phyloP scores from a whole-genome alignment of 352 stramenopile genomes.

The Elongisporangium prolatum region DNA sequence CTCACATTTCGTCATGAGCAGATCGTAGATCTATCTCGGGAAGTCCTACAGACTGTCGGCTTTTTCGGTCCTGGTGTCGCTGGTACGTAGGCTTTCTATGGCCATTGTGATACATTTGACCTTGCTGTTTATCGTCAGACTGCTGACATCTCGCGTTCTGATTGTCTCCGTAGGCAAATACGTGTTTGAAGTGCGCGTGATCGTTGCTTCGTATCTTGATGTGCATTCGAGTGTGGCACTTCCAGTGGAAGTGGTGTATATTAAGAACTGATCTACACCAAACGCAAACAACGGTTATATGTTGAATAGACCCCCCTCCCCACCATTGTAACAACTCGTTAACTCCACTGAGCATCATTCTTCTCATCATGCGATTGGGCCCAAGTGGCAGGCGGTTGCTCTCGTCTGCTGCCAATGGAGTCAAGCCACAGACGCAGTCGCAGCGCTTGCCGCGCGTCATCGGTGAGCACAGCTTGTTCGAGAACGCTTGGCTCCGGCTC shows the following conservation, averaged over 20 bases:
- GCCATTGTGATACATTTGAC: not conserved
- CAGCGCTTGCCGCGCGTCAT: slow-evolving; percentile 36
- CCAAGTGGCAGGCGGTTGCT: not conserved
- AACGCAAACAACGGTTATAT: not conserved
- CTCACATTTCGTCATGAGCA: slow-evolving; percentile 4
- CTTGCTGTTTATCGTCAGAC: not conserved
- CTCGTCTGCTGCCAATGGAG: not conserved
- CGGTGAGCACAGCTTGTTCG: slow-evolving; percentile 47
- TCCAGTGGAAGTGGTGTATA: slow-evolving; percentile 28
- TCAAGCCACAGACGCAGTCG: not conserved
- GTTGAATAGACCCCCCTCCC: not conserved
- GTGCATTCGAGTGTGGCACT: slow-evolving; percentile 34
- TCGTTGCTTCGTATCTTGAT: slow-evolving; percentile 61
- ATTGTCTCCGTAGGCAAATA: slow-evolving; percentile 43
- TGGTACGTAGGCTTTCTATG: slow-evolving; percentile 20
- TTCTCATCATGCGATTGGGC: not conserved
- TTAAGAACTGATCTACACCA: not conserved
- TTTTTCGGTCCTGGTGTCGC: slow-evolving; percentile 59
- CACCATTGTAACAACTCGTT: not conserved
- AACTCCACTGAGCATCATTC: not conserved
- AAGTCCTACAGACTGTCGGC: slow-evolving; percentile 41
- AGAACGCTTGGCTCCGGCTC: slow-evolving; percentile 58
- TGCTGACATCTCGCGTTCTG: not conserved
- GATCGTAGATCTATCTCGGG: slow-evolving; percentile 47
- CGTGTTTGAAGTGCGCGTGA: slow-evolving; percentile 69